Conservation (phyloP, 2,329 filamentous ascomycete species). For the Neofusicoccum laricinum region DNA sequence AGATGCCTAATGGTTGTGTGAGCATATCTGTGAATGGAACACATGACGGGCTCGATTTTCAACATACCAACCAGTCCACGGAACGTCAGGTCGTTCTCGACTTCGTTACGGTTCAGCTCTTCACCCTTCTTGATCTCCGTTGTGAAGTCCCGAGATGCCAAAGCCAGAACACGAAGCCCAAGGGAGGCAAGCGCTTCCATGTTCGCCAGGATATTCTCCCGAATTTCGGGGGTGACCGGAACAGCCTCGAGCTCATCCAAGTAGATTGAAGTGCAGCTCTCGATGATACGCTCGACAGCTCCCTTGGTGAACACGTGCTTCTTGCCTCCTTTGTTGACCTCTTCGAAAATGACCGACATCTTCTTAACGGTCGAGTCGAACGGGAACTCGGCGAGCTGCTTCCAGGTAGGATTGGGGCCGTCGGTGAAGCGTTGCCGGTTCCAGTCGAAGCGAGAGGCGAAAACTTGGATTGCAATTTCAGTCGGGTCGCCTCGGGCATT, state of each 20-base stretch:
- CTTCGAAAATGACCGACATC: conserved; percentile 68
- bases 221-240: conserved; percentile 52
- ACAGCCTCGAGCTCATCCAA: conserved; percentile 39
- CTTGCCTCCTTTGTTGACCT: conserved; percentile 37
- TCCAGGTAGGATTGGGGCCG: conserved; percentile 30
- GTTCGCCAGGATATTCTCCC: conserved; percentile 59
- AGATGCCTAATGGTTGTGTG: conserved; percentile 43
- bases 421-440: conserved; percentile 54
- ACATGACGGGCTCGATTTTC: no score
- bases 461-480: conserved; percentile 73
- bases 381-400: conserved; percentile 61
- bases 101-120: conserved; percentile 54
- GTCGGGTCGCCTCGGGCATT: conserved; percentile 65
- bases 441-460: conserved; percentile 66
- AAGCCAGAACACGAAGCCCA: conserved; percentile 66
- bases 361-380: conserved; percentile 75
- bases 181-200: conserved; percentile 67
- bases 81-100: conserved; percentile 69
- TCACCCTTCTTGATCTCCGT: conserved; percentile 44
- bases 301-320: conserved; percentile 60
- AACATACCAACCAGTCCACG: conserved; percentile 68
- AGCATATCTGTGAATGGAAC: no score
- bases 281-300: conserved; percentile 67
- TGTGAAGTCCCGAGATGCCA: conserved; percentile 53
- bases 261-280: conserved; percentile 56